Evolutionary conservation across 2,329 filamentous ascomycete genomes (phyloP), one percentile per base, ranked within the genome.

Genomic region (Atkinsonella hypoxylon): DNA sequence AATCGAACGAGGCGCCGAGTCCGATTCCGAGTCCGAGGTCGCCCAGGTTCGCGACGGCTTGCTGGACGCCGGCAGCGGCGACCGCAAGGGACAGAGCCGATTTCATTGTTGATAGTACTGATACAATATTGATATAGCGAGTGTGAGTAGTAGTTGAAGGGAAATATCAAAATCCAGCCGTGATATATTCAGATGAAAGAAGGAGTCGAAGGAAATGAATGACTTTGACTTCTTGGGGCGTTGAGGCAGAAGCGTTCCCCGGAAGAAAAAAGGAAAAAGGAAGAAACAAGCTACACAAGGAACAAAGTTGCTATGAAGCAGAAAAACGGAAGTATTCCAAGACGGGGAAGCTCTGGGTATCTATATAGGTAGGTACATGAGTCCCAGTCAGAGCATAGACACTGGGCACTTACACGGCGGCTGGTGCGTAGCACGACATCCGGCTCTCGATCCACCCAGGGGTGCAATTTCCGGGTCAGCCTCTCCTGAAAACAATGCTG

Each of bases 161-260:
- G 3, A 26, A 36, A 50, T 53, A 47, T 45, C 48, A 47, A 26
- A 48, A 45, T 17, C 50, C 50, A 48, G 65, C 53, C 53, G 51
- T 56, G 58, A 64, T 65, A 52, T 54, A 50, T 59, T 60, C 58
- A 59, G 59, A 57, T 55, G 45, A 34, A 50, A 51, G 56, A 34
- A 50, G 50, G 57, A 54, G 58, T 58, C 66, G 73, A 77, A 77
- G 73, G 66, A 70, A 79, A 71, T 73, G 76, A 79, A 73, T 77
- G 76, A 72, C 71, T 74, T 74, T 76, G 71, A 66, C 66, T 59
- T 58, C n/a, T 11, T 22, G 26, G 17, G 26, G 17, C 38, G 26
- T 8, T 13, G 31, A 38, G 46, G 30, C 36, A 26, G 30, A 26
- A 42, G 30, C 20, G 15, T 26, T n/a, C 39, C 53, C 47, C n/a